phyloP scores from a whole-genome alignment of 768 basidiomycete species.

The Rhizopogon vulgaris region DNA sequence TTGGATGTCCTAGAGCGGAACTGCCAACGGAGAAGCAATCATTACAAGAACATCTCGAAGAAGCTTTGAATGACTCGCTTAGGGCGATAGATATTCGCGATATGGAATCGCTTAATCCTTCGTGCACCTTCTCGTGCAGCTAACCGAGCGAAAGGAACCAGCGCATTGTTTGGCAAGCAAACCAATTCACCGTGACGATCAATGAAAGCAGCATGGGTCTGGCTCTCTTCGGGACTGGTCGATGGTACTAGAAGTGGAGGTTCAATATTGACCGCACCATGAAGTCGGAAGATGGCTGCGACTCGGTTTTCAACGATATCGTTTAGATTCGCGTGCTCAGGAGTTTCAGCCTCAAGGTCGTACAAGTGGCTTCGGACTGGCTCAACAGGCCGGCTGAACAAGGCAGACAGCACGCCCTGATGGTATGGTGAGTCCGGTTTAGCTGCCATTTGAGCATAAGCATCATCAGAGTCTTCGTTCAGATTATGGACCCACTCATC shows the following conservation, averaged over 20 bases:
- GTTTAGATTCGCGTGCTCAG: constrained; percentile 66
- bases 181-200: constrained; percentile 79
- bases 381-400: constrained; percentile 71
- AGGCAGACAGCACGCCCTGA: constrained; percentile 66
- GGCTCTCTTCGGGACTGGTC: constrained; percentile 55
- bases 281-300: constrained; percentile 73
- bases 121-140: constrained; percentile 62
- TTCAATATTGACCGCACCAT: constrained; percentile 86
- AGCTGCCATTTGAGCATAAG: constrained; percentile 26
- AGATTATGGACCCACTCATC: constrained; percentile 36
- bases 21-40: constrained; percentile 27
- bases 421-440: constrained; percentile 79
- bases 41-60: constrained; percentile 3
- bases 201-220: constrained; percentile 64
- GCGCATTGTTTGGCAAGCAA: constrained; percentile 61
- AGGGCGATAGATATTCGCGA: constrained; percentile 65
- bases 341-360: constrained; percentile 60
- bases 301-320: constrained; percentile 75
- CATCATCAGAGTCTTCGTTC: constrained; percentile 31
- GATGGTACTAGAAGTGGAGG: constrained; percentile 80
- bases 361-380: constrained; percentile 67
- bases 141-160: constrained; percentile 75
- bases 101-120: constrained; percentile 80
- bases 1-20: constrained; percentile 66
- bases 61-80: constrained; percentile 37